Conservation (phyloP, 2,329 filamentous ascomycete species). For the Colletotrichum sp. region DNA sequence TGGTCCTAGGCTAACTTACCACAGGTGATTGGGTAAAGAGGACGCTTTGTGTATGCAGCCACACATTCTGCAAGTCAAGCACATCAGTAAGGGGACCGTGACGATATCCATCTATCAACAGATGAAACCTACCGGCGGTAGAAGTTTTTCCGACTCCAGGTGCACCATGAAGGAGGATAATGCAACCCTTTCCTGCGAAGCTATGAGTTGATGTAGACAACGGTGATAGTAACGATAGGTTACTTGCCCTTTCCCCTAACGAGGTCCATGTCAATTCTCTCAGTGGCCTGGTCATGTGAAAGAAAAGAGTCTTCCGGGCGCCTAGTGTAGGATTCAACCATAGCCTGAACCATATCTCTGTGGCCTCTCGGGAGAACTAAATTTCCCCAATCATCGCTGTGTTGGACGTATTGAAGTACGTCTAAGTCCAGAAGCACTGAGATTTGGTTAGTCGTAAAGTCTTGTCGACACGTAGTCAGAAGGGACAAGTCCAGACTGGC, state of each 20-base stretch:
- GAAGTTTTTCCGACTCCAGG: conserved; percentile 3
- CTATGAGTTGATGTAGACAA: background rate
- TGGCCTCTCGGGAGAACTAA: conserved; percentile 32
- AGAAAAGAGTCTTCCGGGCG: background rate
- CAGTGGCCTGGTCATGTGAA: background rate
- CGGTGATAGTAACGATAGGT: too few species aligned
- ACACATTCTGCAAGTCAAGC: conserved; percentile 15
- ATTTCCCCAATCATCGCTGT: conserved; percentile 26
- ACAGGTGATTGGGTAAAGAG: conserved; percentile 28
- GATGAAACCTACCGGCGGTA: background rate
- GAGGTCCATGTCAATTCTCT: conserved; percentile 26
- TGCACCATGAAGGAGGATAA: conserved; percentile 9
- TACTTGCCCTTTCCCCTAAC: conserved; percentile 32
- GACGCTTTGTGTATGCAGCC: conserved; percentile 25
- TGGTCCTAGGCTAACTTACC: background rate
- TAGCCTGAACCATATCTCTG: conserved; percentile 30
- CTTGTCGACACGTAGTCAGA: background rate
- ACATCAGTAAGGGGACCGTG: too few species aligned
- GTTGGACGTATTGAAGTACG: conserved; percentile 11
- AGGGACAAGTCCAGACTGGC: background rate
- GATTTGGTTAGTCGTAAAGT: background rate
- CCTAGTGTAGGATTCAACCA: conserved; percentile 29
- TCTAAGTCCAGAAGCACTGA: conserved; percentile 22
- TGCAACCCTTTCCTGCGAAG: background rate
- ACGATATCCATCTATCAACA: background rate